Percentiles rank a stretch among this genome's conserved stretches.
Evolutionary conservation across 1,139 yeast genomes (phyloP).

Genomic region (Blastobotrys buckinghamii): DNA sequence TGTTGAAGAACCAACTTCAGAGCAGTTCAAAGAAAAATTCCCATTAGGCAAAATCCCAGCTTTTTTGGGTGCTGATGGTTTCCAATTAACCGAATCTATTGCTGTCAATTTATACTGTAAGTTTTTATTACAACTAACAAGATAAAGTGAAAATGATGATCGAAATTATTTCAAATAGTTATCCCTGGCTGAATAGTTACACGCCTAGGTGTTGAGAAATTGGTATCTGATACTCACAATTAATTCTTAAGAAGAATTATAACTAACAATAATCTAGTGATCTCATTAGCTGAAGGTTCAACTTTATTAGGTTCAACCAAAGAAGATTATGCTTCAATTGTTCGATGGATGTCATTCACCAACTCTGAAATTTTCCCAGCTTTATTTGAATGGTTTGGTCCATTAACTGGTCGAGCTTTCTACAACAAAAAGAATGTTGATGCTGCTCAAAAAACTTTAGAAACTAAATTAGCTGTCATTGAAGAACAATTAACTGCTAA

Average conservation of each 20-base stretch:
- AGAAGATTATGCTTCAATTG: constrained; percentile 62
- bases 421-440: constrained; percentile 82
- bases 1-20: constrained; percentile 42
- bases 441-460: constrained; percentile 41
- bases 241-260: neutral
- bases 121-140: constrained; percentile 14
- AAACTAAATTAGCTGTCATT: constrained; percentile 34
- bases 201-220: constrained; percentile 56
- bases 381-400: constrained; percentile 37
- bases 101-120: constrained; percentile 53
- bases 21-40: constrained; percentile 51
- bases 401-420: constrained; percentile 47
- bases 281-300: constrained; percentile 28
- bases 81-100: constrained; percentile 68
- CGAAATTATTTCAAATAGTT: constrained; percentile 49
- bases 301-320: constrained; percentile 58
- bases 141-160: constrained; percentile 45
- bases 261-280: constrained; percentile 22
- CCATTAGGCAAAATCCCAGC: constrained; percentile 76
- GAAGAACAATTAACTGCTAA: constrained; percentile 47
- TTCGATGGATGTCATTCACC: constrained; percentile 78
- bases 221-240: constrained; percentile 16
- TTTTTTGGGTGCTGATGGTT: constrained; percentile 74
- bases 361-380: constrained; percentile 60
- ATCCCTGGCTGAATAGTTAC: constrained; percentile 79